Conservation (phyloP, 164 flowering plant genomes). For the Vitis riparia region DNA sequence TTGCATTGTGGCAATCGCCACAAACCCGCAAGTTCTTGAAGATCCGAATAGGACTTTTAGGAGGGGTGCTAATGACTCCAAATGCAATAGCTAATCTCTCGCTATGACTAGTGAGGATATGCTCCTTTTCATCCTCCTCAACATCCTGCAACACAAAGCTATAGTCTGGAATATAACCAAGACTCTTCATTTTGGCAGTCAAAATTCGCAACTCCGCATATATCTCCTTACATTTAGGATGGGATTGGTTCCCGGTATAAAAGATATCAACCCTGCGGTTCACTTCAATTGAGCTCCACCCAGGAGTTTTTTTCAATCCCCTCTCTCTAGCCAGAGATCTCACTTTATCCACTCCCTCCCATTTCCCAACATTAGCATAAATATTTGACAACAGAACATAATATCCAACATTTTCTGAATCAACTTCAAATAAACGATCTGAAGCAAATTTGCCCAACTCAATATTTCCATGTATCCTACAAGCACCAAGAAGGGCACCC, state of each 20-base stretch:
- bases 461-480: constrained; percentile 16
- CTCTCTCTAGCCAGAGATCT: constrained; percentile 42
- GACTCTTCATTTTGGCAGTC: constrained; percentile 40
- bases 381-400: constrained; percentile 8
- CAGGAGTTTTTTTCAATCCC: constrained; percentile 17
- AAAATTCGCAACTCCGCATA: constrained; percentile 32
- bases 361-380: no score
- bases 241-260: constrained; percentile 47
- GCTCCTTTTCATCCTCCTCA: constrained; percentile 56
- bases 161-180: constrained; percentile 50
- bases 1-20: no score
- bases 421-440: constrained; percentile 36
- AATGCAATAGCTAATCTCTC: no score
- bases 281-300: constrained; percentile 57
- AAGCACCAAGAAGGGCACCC: constrained; percentile 56
- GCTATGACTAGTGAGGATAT: constrained; percentile 23
- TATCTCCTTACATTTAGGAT: constrained; percentile 34
- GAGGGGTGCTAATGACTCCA: no score
- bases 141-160: constrained; percentile 60
- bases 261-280: constrained; percentile 38
- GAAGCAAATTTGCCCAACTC: constrained; percentile 51
- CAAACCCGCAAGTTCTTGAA: no score
- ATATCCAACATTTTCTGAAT: constrained; percentile 35
- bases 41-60: no score
- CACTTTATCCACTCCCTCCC: constrained; percentile 21